These are phyloP conservation scores for Ramaria rubella DNA, from an alignment of 768 basidiomycete species.

Conservation along the genomic window DNA sequence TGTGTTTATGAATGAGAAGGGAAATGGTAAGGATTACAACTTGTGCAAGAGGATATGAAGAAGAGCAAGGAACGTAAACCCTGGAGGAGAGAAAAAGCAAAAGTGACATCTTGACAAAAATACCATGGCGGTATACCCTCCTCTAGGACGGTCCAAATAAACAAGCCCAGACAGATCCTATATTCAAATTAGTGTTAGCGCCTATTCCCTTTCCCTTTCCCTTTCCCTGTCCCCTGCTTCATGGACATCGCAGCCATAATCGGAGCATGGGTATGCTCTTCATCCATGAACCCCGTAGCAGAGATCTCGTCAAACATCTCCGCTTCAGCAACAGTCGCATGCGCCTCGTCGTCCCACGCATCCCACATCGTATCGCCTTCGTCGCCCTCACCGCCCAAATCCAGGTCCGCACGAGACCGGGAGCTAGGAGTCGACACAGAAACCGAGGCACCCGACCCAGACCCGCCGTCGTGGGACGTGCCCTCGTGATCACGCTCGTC, in stretches of 20 bases:
- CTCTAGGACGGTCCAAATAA: background rate
- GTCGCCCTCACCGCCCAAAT: slow-evolving; percentile 34
- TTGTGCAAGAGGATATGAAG: background rate
- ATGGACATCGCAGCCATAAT: background rate
- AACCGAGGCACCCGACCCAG: slow-evolving; percentile 1
- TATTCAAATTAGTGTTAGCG: background rate
- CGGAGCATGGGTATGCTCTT: background rate
- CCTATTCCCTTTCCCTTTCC: background rate
- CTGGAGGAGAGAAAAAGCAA: background rate
- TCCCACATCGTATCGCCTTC: slow-evolving; percentile 20
- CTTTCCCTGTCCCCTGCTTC: background rate
- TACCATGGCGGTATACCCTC: background rate
- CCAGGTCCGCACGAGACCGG: slow-evolving; percentile 27
- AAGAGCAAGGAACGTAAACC: background rate
- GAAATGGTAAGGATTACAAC: no score
- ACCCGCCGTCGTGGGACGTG: slow-evolving; percentile 19
- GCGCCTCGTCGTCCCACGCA: slow-evolving; percentile 43
- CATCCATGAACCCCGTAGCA: slow-evolving; percentile 12
- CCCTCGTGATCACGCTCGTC: slow-evolving; percentile 20
- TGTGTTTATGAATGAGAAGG: no score
- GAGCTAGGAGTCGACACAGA: slow-evolving; percentile 24
- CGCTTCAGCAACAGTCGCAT: slow-evolving; percentile 42
- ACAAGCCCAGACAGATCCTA: background rate
- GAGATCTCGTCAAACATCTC: slow-evolving; percentile 44
- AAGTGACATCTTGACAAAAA: background rate